These are phyloP conservation scores for Entomortierella parvispora DNA, from an alignment of 192 early-diverging fungal species.

Conservation along the genomic window DNA sequence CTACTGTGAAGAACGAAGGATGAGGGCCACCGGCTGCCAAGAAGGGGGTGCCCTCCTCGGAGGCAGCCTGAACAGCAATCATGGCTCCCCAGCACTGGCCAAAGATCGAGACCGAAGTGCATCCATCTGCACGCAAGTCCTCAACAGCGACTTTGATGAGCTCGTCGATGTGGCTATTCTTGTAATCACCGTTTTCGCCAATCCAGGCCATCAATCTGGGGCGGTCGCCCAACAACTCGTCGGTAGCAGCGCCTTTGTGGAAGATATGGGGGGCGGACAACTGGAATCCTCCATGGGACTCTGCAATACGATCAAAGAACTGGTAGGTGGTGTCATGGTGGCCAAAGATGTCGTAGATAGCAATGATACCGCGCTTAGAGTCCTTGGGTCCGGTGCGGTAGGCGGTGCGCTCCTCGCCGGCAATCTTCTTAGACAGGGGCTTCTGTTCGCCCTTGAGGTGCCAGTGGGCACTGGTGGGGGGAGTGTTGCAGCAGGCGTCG, in stretches of 20 bases:
- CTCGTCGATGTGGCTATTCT: slow-evolving; percentile 31
- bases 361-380: slow-evolving; percentile 69
- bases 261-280: slow-evolving; percentile 78
- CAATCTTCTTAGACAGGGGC: slow-evolving; percentile 20
- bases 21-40: slow-evolving; percentile 67
- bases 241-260: slow-evolving; percentile 52
- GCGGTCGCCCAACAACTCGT: slow-evolving; percentile 27
- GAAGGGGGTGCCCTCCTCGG: slow-evolving; percentile 56
- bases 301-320: slow-evolving; percentile 66
- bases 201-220: slow-evolving; percentile 56
- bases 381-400: slow-evolving; percentile 51
- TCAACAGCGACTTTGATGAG: slow-evolving; percentile 32
- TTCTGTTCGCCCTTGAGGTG: slow-evolving; percentile 26
- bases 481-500: slow-evolving; percentile 45
- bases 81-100: slow-evolving; percentile 82
- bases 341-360: slow-evolving; percentile 79
- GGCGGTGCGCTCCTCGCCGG: slow-evolving; percentile 21
- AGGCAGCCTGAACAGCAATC: slow-evolving; percentile 60
- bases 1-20: slow-evolving; percentile 65
- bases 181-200: slow-evolving; percentile 22
- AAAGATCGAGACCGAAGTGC: slow-evolving; percentile 58
- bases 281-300: slow-evolving; percentile 61
- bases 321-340: slow-evolving; percentile 68
- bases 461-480: slow-evolving; percentile 35
- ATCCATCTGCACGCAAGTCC: slow-evolving; percentile 55